Conservation (phyloP, 768 basidiomycete genomes). For the Lactifluus pinguis region DNA sequence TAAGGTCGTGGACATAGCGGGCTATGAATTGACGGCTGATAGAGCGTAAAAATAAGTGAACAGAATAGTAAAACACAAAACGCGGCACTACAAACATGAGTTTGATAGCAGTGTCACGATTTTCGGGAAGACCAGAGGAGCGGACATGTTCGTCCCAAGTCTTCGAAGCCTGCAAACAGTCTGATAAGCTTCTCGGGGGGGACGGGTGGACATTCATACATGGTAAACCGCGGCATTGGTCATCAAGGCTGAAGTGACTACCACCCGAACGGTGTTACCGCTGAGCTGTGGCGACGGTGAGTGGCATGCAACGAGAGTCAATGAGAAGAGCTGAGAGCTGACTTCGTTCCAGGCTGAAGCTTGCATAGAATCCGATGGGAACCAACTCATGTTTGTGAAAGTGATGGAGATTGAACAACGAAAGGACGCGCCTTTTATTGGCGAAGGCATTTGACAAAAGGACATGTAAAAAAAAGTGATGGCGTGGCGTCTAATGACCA, state of each 20-base stretch:
- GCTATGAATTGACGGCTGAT: constrained; percentile 16
- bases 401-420: not conserved
- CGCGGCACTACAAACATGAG: constrained; percentile 7
- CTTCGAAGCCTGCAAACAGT: constrained; percentile 6
- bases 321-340: not conserved
- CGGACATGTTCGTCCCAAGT: constrained; percentile 16
- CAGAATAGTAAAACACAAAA: not conserved
- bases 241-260: constrained; percentile 10
- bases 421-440: constrained; percentile 7
- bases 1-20: constrained; percentile 17
- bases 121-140: constrained; percentile 12
- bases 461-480: not conserved
- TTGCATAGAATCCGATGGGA: constrained; percentile 8
- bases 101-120: constrained; percentile 8
- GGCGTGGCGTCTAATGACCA: constrained; percentile 12
- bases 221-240: constrained; percentile 16
- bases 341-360: constrained; percentile 13
- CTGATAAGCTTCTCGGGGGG: not conserved
- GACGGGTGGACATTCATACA: not conserved
- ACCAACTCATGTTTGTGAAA: constrained; percentile 13
- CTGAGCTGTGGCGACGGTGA: constrained; percentile 5
- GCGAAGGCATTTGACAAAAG: not conserved
- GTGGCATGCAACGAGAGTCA: not conserved
- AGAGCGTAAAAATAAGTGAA: constrained; percentile 6
- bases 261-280: constrained; percentile 7